These are phyloP conservation scores for Stachybotrys elegans DNA, from an alignment of 2,329 filamentous ascomycete species.

Conservation along the genomic window DNA sequence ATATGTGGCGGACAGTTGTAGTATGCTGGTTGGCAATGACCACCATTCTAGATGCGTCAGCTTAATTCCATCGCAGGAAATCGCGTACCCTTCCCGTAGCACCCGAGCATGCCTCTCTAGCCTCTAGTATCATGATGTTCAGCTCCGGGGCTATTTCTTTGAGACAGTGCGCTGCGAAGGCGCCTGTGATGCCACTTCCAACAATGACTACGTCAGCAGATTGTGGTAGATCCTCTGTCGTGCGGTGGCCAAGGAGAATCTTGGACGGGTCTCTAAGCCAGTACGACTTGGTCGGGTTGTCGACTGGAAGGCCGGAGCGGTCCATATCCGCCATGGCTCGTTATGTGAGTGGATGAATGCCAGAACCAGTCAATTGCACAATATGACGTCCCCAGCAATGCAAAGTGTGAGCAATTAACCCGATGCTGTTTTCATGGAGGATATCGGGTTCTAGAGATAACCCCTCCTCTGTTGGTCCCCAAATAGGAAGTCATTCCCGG, in stretches of 20 bases:
- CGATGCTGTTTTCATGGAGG: no score
- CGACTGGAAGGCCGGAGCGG: no score
- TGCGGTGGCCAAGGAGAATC: slow-evolving; percentile 61
- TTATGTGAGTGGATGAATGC: no score
- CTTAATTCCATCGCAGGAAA: background rate
- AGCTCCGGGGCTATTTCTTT: slow-evolving; percentile 52
- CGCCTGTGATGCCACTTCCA: slow-evolving; percentile 72
- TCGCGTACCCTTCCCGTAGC: slow-evolving; percentile 71
- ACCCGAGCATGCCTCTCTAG: slow-evolving; percentile 74
- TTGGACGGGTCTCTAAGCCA: slow-evolving; percentile 68
- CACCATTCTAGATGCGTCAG: slow-evolving; percentile 60
- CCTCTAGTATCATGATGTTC: slow-evolving; percentile 68
- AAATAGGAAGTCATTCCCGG: no score
- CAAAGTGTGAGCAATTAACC: no score
- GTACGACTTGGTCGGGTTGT: slow-evolving; percentile 65
- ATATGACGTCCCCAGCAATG: no score
- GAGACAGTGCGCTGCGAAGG: slow-evolving; percentile 66
- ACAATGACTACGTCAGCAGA: slow-evolving; percentile 66
- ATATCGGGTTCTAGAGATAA: no score
- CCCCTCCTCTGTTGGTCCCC: no score
- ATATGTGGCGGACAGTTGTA: slow-evolving; percentile 57
- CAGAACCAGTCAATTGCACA: no score
- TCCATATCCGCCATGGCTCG: no score
- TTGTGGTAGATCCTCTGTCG: slow-evolving; percentile 57
- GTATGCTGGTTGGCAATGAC: slow-evolving; percentile 69